Evolutionary conservation across 139 green algal genomes (phyloP).

Genomic region (Tetratostichococcus sp.): DNA sequence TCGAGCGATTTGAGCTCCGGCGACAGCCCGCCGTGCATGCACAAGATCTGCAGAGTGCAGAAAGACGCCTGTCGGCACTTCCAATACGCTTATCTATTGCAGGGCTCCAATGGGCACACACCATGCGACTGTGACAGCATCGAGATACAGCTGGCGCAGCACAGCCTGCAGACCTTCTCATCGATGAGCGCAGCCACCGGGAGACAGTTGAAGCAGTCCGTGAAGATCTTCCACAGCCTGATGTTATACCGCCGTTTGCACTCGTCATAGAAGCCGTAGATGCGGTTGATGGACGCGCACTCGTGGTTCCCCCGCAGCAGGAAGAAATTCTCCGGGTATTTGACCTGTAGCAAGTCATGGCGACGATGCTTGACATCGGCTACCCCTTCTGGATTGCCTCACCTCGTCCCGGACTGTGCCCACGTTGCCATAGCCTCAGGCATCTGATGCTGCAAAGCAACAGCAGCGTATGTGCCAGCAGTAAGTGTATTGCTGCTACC

Average conservation of each 20-base stretch:
- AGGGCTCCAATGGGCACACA: no score
- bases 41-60: constrained; percentile 82
- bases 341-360: constrained; percentile 65
- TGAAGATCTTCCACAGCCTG: constrained; percentile 98
- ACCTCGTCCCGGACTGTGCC: no score
- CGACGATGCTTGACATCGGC: background rate
- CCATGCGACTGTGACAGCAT: no score
- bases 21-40: constrained; percentile 98
- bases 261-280: constrained; percentile 99
- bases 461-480: no score
- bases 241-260: constrained; percentile 99
- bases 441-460: no score
- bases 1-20: constrained; percentile 97
- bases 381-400: background rate
- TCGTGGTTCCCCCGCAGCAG: constrained; percentile 96
- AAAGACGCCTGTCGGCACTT: background rate
- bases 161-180: constrained; percentile 77
- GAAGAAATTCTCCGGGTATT: constrained; percentile 99
- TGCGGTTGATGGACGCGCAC: constrained; percentile 97
- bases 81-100: no score
- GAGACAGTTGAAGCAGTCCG: constrained; percentile 99
- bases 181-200: constrained; percentile 96
- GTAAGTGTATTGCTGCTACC: no score
- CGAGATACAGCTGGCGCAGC: no score
- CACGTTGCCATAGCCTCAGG: no score